phyloP scores from a whole-genome alignment of 352 stramenopile genomes.

The Pilasporangium apinafurcum region DNA sequence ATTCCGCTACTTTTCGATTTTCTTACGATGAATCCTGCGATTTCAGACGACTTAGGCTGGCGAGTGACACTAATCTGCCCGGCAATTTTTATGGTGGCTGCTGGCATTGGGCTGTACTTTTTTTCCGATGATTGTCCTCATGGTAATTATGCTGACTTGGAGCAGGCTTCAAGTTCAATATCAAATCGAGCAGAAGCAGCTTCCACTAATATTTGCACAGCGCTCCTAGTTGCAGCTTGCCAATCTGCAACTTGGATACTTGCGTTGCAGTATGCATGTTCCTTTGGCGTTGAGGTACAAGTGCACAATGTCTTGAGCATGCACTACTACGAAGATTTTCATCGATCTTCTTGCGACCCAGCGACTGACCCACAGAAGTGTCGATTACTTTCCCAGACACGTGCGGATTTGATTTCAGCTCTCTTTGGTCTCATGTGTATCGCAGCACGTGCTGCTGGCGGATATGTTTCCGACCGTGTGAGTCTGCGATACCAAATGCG shows the following conservation, averaged over 20 bases:
- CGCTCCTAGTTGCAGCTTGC: conserved; percentile 19
- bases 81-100: conserved; percentile 72
- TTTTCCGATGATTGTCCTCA: conserved; percentile 91
- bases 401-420: conserved; percentile 78
- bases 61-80: conserved; percentile 87
- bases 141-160: conserved; percentile 83
- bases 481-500: conserved; percentile 80
- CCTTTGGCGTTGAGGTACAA: conserved; percentile 92
- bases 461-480: conserved; percentile 71
- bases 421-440: conserved; percentile 94
- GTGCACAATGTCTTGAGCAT: conserved; percentile 91
- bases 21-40: conserved; percentile 45
- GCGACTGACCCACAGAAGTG: conserved; percentile 12
- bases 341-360: conserved; percentile 35
- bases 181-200: not conserved
- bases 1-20: conserved; percentile 87
- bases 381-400: conserved; percentile 29
- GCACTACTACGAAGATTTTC: conserved; percentile 90
- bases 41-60: conserved; percentile 83
- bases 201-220: not conserved
- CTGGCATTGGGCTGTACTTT: conserved; percentile 61
- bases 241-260: conserved; percentile 87
- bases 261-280: conserved; percentile 88
- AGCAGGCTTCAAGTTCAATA: too few relatives aligned
- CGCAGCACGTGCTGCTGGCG: conserved; percentile 86